A percentile compares a stretch with the other conserved stretches of the same genome.
Conservation (phyloP, 306 rosid genomes). For the Begonia peltatifolia region DNA sequence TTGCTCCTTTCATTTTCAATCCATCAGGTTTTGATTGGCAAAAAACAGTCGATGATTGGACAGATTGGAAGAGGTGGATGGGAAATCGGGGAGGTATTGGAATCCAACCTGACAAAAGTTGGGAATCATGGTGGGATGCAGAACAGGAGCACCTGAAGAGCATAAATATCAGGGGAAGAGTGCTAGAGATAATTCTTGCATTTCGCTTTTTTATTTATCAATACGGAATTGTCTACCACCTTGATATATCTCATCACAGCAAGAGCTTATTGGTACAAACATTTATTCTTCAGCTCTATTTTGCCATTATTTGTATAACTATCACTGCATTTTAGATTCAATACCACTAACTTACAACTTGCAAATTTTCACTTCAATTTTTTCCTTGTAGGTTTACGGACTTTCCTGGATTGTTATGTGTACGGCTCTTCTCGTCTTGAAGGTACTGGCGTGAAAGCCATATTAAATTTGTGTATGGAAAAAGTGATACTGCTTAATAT, state of each 20-base stretch:
- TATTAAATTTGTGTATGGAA: neutral
- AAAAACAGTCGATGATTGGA: slow-evolving; percentile 95
- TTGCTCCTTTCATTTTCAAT: slow-evolving; percentile 91
- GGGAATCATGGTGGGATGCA: slow-evolving; percentile 99
- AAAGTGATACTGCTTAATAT: too few species aligned
- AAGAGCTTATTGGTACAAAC: slow-evolving; percentile 50
- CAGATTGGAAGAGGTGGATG: slow-evolving; percentile 99
- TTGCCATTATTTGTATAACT: slow-evolving; percentile 7
- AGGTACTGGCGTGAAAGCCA: slow-evolving; percentile 27
- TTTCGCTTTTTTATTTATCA: slow-evolving; percentile 81
- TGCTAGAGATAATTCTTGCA: slow-evolving; percentile 67
- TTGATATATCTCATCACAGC: slow-evolving; percentile 58
- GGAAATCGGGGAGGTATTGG: slow-evolving; percentile 98
- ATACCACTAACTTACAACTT: slow-evolving; percentile 13
- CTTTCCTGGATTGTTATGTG: slow-evolving; percentile 79
- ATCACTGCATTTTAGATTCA: slow-evolving; percentile 1
- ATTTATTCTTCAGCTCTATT: slow-evolving; percentile 8
- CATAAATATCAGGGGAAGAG: slow-evolving; percentile 60
- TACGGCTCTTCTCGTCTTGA: slow-evolving; percentile 53
- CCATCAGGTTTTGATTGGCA: slow-evolving; percentile 99
- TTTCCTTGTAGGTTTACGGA: slow-evolving; percentile 43
- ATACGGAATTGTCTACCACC: slow-evolving; percentile 88
- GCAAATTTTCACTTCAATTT: slow-evolving; percentile 8
- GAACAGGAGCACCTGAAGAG: slow-evolving; percentile 83
- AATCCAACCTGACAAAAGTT: slow-evolving; percentile 62